Percentiles rank a stretch among this genome's conserved stretches.
phyloP scores from a whole-genome alignment of 768 basidiomycete genomes.

The Coprinopsis sp. region DNA sequence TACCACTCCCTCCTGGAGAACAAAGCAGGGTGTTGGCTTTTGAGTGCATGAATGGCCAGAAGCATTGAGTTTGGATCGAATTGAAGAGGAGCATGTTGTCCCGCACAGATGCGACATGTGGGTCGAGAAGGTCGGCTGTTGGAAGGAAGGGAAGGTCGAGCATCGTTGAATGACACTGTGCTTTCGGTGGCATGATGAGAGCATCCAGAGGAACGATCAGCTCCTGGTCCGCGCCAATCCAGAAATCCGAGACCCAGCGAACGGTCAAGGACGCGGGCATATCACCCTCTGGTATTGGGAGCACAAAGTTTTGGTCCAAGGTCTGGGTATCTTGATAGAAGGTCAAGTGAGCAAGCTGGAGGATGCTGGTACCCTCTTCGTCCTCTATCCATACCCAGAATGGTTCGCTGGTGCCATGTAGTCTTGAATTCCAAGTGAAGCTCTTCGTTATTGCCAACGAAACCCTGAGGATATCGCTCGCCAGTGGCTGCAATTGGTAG shows the following conservation, averaged over 20 bases:
- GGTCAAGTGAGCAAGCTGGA: slow-evolving; percentile 70
- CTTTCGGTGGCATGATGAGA: slow-evolving; percentile 69
- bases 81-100: slow-evolving; percentile 58
- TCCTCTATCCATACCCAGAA: slow-evolving; percentile 98
- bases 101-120: slow-evolving; percentile 42
- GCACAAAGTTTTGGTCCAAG: slow-evolving; percentile 71
- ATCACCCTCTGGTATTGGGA: slow-evolving; percentile 59
- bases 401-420: slow-evolving; percentile 75
- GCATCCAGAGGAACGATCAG: slow-evolving; percentile 56
- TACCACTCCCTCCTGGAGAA: slow-evolving; percentile 78
- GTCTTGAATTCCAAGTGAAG: slow-evolving; percentile 77
- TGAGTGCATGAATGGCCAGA: slow-evolving; percentile 77
- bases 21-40: slow-evolving; percentile 65
- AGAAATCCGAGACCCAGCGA: slow-evolving; percentile 82
- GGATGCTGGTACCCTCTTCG: slow-evolving; percentile 69
- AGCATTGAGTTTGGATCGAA: slow-evolving; percentile 83
- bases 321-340: slow-evolving; percentile 61
- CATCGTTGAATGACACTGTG: slow-evolving; percentile 53
- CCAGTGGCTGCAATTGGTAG: slow-evolving; percentile 75
- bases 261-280: slow-evolving; percentile 66
- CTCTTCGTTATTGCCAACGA: slow-evolving; percentile 53
- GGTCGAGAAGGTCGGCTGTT: slow-evolving; percentile 46
- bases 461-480: slow-evolving; percentile 78
- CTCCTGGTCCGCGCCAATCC: slow-evolving; percentile 89
- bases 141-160: slow-evolving; percentile 74